These are phyloP conservation scores for Alternaria triticina DNA, from an alignment of 2,329 filamentous ascomycete genomes.

Conservation along the genomic window DNA sequence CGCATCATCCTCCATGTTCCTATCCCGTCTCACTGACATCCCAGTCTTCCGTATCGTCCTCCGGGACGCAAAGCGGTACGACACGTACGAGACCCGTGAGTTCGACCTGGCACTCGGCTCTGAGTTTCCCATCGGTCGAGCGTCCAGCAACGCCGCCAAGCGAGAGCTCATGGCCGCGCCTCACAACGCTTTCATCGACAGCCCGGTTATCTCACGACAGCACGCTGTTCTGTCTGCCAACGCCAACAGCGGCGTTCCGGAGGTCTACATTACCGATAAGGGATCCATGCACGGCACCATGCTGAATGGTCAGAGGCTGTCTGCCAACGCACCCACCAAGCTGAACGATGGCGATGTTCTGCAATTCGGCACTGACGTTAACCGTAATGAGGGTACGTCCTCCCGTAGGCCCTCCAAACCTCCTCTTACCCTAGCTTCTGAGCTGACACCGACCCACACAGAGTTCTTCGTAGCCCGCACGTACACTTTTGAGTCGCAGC, in stretches of 20 bases:
- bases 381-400: slow-evolving; percentile 41
- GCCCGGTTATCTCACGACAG: slow-evolving; percentile 72
- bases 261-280: slow-evolving; percentile 60
- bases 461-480: slow-evolving; percentile 42
- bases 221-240: slow-evolving; percentile 62
- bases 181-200: slow-evolving; percentile 72
- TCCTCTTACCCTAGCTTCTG: neutral
- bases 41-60: slow-evolving; percentile 42
- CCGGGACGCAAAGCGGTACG: slow-evolving; percentile 48
- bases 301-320: slow-evolving; percentile 54
- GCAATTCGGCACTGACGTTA: slow-evolving; percentile 47
- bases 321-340: slow-evolving; percentile 24
- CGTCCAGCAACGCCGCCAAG: slow-evolving; percentile 50
- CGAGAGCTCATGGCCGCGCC: slow-evolving; percentile 49
- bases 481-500: slow-evolving; percentile 36
- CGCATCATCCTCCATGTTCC: neutral
- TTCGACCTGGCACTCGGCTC: slow-evolving; percentile 39
- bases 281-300: slow-evolving; percentile 69
- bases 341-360: slow-evolving; percentile 43
- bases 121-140: slow-evolving; percentile 51
- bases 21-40: slow-evolving; percentile 10
- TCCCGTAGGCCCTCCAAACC: neutral
- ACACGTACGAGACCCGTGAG: slow-evolving; percentile 42
- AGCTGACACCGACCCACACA: slow-evolving; percentile 21
- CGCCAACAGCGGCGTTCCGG: slow-evolving; percentile 18